A percentile compares a stretch with the other conserved stretches of the same genome.
phyloP scores from a whole-genome alignment of 495 filamentous ascomycete species.

The Glarea lozoyensis region DNA sequence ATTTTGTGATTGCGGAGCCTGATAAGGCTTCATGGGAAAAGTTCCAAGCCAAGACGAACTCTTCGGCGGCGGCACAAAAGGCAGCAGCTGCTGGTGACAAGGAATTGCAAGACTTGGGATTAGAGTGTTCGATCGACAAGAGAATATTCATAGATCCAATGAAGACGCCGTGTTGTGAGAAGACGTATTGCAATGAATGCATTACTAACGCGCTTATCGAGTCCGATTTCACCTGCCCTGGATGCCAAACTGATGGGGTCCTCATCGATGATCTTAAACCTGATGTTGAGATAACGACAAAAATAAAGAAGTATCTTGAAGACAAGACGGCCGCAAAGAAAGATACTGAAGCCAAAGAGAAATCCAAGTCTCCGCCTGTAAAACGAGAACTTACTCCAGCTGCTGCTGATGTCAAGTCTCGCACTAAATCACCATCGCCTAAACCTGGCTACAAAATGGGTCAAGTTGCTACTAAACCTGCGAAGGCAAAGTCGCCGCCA shows the following conservation, averaged over 20 bases:
- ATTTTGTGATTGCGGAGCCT: conserved; percentile 89
- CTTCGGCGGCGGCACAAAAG: conserved; percentile 68
- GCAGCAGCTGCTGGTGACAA: conserved; percentile 65
- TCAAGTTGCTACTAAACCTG: too few species aligned
- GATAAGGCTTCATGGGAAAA: conserved; percentile 94
- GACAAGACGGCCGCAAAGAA: conserved; percentile 49
- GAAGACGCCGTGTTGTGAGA: conserved; percentile 95
- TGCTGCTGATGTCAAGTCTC: conserved; percentile 4
- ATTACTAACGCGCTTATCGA: conserved; percentile 96
- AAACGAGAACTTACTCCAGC: conserved; percentile 13
- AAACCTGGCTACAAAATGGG: conserved; percentile 21
- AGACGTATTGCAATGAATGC: conserved; percentile 98
- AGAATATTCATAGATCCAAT: conserved; percentile 94
- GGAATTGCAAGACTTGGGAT: conserved; percentile 72
- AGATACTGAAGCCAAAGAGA: conserved; percentile 52
- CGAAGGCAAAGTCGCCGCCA: conserved; percentile 30
- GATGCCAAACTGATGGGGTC: conserved; percentile 80
- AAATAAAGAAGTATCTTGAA: conserved; percentile 70
- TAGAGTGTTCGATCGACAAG: conserved; percentile 93
- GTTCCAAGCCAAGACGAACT: conserved; percentile 87
- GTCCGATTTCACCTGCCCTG: conserved; percentile 92
- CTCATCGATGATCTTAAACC: conserved; percentile 81
- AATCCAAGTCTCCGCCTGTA: conserved; percentile 40
- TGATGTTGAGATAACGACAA: conserved; percentile 67
- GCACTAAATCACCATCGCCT: conserved; percentile 19